These are phyloP conservation scores for thale cress (Arabidopsis thaliana) DNA, from an alignment of 345 rosid species.

Conservation along the genomic window TAIR10.1 NC_003074.8:8689001-8689500, in stretches of 20 bases:
- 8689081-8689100: not conserved
- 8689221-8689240: not conserved
- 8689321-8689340: too few species aligned
- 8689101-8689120: not conserved
- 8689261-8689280: not conserved
- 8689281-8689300: not conserved
- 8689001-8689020: not conserved
- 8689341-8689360: too few species aligned
- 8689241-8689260: not conserved
- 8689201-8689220: not conserved
- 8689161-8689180: not conserved
- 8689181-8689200: constrained; percentile 7
- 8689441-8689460: too few species aligned
- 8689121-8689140: not conserved
- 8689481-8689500: too few species aligned
- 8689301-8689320: too few species aligned
- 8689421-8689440: too few species aligned
- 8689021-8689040: not conserved
- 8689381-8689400: too few species aligned
- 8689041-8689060: not conserved
- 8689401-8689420: too few species aligned
- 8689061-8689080: not conserved
- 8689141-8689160: not conserved
- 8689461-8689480: too few species aligned
- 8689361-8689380: too few species aligned